Base-by-base conservation (phyloP, 2,329 filamentous ascomycete species). In the Arthrobotrys musiformis region DNA sequence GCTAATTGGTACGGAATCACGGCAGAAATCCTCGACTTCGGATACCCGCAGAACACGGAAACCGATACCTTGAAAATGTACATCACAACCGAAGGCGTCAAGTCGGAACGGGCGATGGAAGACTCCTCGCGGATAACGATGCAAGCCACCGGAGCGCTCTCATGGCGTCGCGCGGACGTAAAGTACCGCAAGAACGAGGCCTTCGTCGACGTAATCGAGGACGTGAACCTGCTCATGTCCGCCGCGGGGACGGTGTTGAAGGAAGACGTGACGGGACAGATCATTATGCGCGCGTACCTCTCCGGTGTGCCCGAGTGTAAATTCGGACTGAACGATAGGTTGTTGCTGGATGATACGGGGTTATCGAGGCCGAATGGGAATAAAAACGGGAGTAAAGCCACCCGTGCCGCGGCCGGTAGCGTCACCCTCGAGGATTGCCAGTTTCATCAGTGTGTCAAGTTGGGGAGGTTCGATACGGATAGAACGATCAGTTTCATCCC, bases 41-140 rank as follows among this genome's bases (percentile, higher is more conserved):
- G 95, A 79, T 99, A 99, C 83, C 95, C 95, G 35, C 95, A 99
- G 84, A 98, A 98, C 84, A 99, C 95, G 79, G 95, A 99, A 85
- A 97, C 94, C 66, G 95, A 99, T 84, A 98, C 95, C 15, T 87
- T 99, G 81, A 99, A 99, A 85, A 98, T 98, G 94, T 99, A 99
- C 87, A 99, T 99, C 82, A 99, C 96, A 48, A 99, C 95, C 37
- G 95, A 99, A 86, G 95, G 95, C 73, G 94, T 99, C 85, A 97
- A 97, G 85, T 96, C 93, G 33, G 93, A 93, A 83, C 87, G 90
- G 80, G 90, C 88, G 80, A 91, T 90, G 85, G 93, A 97, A 83
- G 94, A 99, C 84, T 97, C 94, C 61, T 74, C 68, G 80, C 95
- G 94, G 84, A 99, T 99, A 84, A 99, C 95, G 26, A 97, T 98